Base-by-base conservation (phyloP, 2,329 filamentous ascomycete species). In the Mariannaea elegans region DNA sequence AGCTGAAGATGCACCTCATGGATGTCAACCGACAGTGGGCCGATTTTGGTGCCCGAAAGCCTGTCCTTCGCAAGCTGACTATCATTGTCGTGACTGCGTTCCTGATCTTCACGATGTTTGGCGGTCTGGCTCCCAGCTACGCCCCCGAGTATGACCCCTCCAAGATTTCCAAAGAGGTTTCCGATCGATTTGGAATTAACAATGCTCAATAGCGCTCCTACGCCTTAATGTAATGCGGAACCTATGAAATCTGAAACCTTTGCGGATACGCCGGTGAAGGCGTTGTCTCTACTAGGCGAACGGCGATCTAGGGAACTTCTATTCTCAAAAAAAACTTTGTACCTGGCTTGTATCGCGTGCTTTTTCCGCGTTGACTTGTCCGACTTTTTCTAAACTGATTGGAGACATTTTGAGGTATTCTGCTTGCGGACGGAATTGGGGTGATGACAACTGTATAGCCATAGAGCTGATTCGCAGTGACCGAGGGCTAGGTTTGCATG, bases 21-120 rank as follows among this genome's bases (percentile, higher is more conserved):
- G 89, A 93, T 69, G 90, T 84, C 54, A 83, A 84, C 73, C 90
- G 93, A 74, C 86, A 89, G 62, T 97, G 93, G 93, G 90, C 90
- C 50, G 93, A 97, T 72, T 93, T 95, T 69, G 93, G 93, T 59
- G 87, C 87, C 70, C 84, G 84, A 65, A 90, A 90, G 73, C 94
- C 94, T 12, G 85, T 88, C 45, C 82, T 91, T 71, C 91, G 93
- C 80, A 94, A 94, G 81, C 76, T 94, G 51, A 81, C 92, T 64
- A 81, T 95, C 68, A 86, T 94, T 61, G 85, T 82, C 50, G 77
- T 84, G 23, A 83, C 85, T 18, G 75, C 92, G 58, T 76, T 91
- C 64, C 78, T 85, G 51, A 77, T 94, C 67, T 89, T 95, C 77
- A 76, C 92, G 65, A 76, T 96, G 18, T 85, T 96, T 57, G 87